Percentiles rank a stretch among this genome's conserved stretches.
These are phyloP conservation scores for Pyrus bretschneideri DNA, from an alignment of 306 rosid species.

Conservation along the genomic window DNA sequence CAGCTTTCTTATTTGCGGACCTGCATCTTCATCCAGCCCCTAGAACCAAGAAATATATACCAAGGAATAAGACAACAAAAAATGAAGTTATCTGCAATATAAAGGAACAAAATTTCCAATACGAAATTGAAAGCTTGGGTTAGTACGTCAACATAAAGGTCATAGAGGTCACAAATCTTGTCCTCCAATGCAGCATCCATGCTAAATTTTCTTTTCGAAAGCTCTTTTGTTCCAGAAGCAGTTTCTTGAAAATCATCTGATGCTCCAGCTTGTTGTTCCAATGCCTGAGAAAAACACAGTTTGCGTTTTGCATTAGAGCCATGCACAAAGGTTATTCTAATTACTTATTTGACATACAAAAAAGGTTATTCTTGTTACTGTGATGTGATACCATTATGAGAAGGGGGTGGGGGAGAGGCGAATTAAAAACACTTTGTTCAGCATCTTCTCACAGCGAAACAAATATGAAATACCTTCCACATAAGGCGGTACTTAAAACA, in stretches of 20 bases:
- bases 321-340: neutral
- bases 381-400: constrained; percentile 6
- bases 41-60: constrained; percentile 31
- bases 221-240: constrained; percentile 58
- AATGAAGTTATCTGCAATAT: constrained; percentile 10
- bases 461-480: constrained; percentile 11
- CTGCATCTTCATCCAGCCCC: constrained; percentile 95
- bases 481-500: neutral
- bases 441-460: constrained; percentile 10
- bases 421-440: neutral
- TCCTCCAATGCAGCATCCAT: constrained; percentile 89
- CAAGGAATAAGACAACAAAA: constrained; percentile 11
- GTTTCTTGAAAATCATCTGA: constrained; percentile 57
- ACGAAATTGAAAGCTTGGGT: constrained; percentile 23
- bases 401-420: neutral
- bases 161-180: constrained; percentile 97
- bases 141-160: constrained; percentile 87
- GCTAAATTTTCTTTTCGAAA: constrained; percentile 45
- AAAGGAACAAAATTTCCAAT: constrained; percentile 7
- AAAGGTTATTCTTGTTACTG: neutral
- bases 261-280: constrained; percentile 57
- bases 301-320: constrained; percentile 19
- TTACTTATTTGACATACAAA: neutral
- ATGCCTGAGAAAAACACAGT: constrained; percentile 34
- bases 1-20: constrained; percentile 85